A percentile compares a stretch with the other conserved stretches of the same genome.
phyloP scores from a whole-genome alignment of 75 land plant genomes.

The Chamaecyparis obtusa region DNA sequence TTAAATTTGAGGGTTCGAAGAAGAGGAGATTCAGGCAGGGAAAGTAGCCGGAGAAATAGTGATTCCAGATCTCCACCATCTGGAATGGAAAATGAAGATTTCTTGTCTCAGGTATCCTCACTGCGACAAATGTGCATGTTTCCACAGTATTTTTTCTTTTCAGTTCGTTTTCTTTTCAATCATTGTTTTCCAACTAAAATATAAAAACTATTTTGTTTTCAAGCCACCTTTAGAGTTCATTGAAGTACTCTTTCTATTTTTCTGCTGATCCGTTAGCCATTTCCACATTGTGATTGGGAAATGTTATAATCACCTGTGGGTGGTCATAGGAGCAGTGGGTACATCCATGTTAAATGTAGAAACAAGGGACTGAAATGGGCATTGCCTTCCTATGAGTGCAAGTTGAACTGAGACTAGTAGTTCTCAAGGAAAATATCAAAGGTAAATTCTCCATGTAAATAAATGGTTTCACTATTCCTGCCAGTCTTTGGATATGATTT shows the following conservation, averaged over 20 bases:
- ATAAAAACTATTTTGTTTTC: background rate
- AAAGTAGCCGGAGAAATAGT: conserved; percentile 27
- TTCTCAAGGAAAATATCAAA: background rate
- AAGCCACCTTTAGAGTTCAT: background rate
- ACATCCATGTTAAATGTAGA: background rate
- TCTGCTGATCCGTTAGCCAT: background rate
- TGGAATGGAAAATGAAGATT: conserved; percentile 31
- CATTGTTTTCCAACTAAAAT: background rate
- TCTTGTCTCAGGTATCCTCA: conserved; percentile 38
- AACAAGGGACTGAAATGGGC: background rate
- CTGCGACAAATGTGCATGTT: background rate
- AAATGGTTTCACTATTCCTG: background rate
- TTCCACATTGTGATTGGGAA: background rate
- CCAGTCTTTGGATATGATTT: background rate
- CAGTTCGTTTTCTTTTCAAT: background rate
- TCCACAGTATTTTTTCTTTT: background rate
- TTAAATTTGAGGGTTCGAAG: conserved; percentile 78
- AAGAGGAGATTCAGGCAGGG: conserved; percentile 41
- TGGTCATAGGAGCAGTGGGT: background rate
- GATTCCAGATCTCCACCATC: conserved; percentile 41
- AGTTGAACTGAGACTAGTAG: background rate
- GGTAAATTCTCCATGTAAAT: background rate
- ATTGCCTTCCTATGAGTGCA: background rate
- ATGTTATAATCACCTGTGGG: background rate
- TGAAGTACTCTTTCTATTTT: background rate